phyloP scores from a whole-genome alignment of 192 early-diverging fungal species.

The Podila verticillata region DNA sequence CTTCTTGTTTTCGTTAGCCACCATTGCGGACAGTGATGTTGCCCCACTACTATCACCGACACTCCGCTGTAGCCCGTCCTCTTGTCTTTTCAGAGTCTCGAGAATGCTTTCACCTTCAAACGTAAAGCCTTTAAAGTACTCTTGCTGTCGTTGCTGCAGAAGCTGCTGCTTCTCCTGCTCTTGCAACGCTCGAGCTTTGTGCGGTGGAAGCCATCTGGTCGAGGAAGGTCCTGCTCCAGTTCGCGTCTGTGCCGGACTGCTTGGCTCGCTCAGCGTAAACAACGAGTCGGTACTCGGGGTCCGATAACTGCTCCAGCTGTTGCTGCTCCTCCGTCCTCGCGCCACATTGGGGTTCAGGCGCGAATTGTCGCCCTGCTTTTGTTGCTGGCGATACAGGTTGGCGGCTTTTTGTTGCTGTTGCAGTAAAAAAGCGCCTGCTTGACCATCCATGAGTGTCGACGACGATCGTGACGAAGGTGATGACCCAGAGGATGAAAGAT shows the following conservation, averaged over 20 bases:
- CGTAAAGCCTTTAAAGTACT: conserved; percentile 75
- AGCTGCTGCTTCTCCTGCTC: conserved; percentile 27
- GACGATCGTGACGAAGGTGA: not conserved
- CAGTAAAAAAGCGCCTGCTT: conserved; percentile 27
- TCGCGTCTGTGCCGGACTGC: conserved; percentile 15
- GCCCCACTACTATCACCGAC: not conserved
- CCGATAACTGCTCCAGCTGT: conserved; percentile 45
- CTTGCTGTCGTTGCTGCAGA: conserved; percentile 52
- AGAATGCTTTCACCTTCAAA: conserved; percentile 57
- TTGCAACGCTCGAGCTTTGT: conserved; percentile 9
- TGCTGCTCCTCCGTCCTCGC: conserved; percentile 27
- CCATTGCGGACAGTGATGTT: not conserved
- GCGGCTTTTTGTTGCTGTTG: conserved; percentile 47
- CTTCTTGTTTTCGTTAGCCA: not conserved
- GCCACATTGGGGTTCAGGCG: conserved; percentile 50
- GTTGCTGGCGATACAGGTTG: conserved; percentile 42
- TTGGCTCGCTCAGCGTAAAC: conserved; percentile 13
- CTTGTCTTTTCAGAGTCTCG: conserved; percentile 36
- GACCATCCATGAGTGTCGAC: conserved; percentile 18
- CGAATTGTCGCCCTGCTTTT: conserved; percentile 38
- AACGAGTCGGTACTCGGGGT: conserved; percentile 44
- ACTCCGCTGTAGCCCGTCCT: conserved; percentile 13
- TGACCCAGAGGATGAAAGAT: not conserved
- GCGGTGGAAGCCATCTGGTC: not conserved
- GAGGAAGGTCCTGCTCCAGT: not conserved